A percentile compares a stretch with the other conserved stretches of the same genome.
Conservation (phyloP, 179 eudicot genomes). For the Corrigiola litoralis region DNA sequence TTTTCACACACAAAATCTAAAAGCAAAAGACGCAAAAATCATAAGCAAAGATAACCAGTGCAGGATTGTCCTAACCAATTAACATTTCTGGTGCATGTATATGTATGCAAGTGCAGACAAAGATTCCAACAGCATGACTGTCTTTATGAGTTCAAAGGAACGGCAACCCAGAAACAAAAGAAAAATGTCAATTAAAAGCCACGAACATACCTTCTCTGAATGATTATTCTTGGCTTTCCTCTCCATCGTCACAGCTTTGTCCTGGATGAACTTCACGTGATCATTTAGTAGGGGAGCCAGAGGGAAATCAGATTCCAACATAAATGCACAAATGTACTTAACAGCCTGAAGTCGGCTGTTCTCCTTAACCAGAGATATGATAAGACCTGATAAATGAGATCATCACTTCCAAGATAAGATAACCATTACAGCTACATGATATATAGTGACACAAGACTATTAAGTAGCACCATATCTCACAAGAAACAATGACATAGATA, state of each 20-base stretch:
- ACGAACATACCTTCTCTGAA: conserved; percentile 22
- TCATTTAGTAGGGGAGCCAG: conserved; percentile 28
- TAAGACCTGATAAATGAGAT: conserved; percentile 21
- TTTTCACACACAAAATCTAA: no score
- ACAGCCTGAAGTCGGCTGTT: conserved; percentile 33
- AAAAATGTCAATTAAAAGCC: neutral
- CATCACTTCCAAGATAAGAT: neutral
- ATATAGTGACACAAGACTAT: no score
- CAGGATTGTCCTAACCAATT: no score
- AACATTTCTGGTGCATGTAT: no score
- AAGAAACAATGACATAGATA: neutral
- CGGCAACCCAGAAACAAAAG: neutral
- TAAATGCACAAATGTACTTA: conserved; percentile 26
- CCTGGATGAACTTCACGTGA: conserved; percentile 18
- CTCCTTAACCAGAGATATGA: conserved; percentile 25
- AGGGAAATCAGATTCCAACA: conserved; percentile 27
- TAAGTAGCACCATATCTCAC: neutral
- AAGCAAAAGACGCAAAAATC: no score
- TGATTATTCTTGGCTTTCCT: neutral
- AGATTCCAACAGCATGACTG: no score
- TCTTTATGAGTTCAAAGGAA: neutral
- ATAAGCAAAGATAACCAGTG: no score
- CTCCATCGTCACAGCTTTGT: conserved; percentile 11
- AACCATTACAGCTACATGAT: neutral
- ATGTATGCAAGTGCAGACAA: no score